Base-by-base conservation (phyloP, 2,329 filamentous ascomycete species). In the Penicillium sp. region DNA sequence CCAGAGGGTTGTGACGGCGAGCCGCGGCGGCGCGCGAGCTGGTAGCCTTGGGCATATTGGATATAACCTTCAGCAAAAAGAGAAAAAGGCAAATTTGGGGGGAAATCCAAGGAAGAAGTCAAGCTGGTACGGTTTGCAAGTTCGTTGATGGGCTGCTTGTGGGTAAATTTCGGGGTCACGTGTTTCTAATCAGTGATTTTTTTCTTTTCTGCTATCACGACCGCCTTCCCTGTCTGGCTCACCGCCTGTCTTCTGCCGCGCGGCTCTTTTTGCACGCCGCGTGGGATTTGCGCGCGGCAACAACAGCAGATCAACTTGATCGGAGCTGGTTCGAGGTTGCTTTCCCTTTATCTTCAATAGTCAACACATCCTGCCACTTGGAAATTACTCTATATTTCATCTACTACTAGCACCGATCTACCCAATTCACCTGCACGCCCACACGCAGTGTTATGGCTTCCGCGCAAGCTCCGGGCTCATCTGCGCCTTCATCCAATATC, bases 1-100 rank as follows among this genome's bases (percentile, higher is more conserved):
- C 89, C 56, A 99, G 88, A 36, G 93, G 92, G 65, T 95, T 95
- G 77, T 97, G 93, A 61, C 90, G 87, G 68, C 88, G 86, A 56
- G 81, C 81, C 54, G 66, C 70, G 81, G 85, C 62, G 72, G 77
- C 54, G 80, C 81, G 62, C 75, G 78, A 62, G 79, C 83, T 83
- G 24, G 80, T 84, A 45, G 88, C 86, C 79, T 96, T 96, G 33
- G 92, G 91, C 92, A 96, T 96, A 56, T 24, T 72, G 56, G 19
- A 31, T 9, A 16, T 23, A n/a, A n/a, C n/a, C n/a, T n/a, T n/a
- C n/a, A n/a, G n/a, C n/a, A 14, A 33, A 18, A 16, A 18, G 19
- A 39, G 37, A 28, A 52, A 42, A 33, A 13, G 3, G 31, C 9
- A 14, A 9, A 11, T 13, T 9, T 18, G 24, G 10, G 8, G 26